Base-by-base conservation (phyloP, 345 rosid species). In the Hibiscus mutabilis region DNA sequence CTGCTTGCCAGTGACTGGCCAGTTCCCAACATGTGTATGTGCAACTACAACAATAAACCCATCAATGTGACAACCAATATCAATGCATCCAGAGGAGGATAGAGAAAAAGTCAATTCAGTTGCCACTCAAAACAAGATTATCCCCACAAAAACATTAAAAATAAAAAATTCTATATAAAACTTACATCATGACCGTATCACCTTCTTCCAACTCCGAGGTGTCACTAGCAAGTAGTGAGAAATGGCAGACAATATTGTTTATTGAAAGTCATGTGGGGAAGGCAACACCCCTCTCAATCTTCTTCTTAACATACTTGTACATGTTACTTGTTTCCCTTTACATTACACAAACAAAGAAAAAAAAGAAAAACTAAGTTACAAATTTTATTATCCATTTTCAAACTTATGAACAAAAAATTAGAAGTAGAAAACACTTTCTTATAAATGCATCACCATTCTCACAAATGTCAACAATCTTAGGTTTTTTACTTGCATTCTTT, bases 261-360 rank as follows among this genome's bases (percentile, higher is more conserved):
- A 92, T 96, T 25, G 99, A 95, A 55, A 95, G 63, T 31, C 97
- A 92, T 15, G 97, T 92, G 0, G 99, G 99, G 66, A 95, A 95
- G 2, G 99, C 99, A 44, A 92, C 90, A 66, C 99, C 99, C 75
- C 85, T 76, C 55, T 90, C 93, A 58, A 92, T 90, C 92, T 95
- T 90, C 86, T 79, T 92, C 93, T 95, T 92, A 42, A 68, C 87
- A 78, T 90, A 90, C 89, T 95, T 92, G 83, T 95, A 92, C 99
- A 90, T 86, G 72, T 79, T 90, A 9, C 87, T 89, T 2, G 96
- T 80, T 89, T 90, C 96, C 79, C 99, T 92, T 77, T 16, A 68
- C 8, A 14, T 58, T 5, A 66, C 49, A 71, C 63, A 16, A 65
- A 4, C 61, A 19, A 44, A n/a, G n/a, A n/a, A n/a, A n/a, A n/a